A percentile compares a stretch with the other conserved stretches of the same genome.
Conservation (phyloP, 257 asterid genomes). For the Nicotiana benthamiana region DNA sequence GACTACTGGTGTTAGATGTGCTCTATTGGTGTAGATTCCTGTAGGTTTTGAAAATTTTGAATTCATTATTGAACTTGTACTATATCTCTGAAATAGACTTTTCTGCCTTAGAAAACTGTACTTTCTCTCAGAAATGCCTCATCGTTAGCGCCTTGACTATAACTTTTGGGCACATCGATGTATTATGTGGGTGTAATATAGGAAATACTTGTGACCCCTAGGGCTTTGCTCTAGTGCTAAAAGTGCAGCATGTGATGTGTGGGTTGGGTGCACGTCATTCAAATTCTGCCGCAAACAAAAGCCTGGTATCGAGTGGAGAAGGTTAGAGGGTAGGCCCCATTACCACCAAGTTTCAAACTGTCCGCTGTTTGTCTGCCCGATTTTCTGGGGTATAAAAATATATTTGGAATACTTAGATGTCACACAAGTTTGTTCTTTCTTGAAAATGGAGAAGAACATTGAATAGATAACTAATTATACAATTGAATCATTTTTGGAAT, state of each 20-base stretch:
- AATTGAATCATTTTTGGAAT: too few species aligned
- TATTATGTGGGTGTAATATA: neutral
- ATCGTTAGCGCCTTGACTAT: neutral
- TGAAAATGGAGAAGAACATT: neutral
- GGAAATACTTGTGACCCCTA: neutral
- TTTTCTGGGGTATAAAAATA: too few species aligned
- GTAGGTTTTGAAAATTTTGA: neutral
- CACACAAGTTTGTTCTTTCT: neutral
- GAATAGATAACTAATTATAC: neutral
- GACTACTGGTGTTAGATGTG: neutral
- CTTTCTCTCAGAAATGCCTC: neutral
- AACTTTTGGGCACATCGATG: neutral
- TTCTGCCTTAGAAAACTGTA: neutral
- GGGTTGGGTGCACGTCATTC: too few species aligned
- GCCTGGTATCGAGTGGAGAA: too few species aligned
- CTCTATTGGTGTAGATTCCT: neutral
- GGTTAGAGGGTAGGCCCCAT: too few species aligned
- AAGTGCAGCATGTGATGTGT: too few species aligned
- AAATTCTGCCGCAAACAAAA: too few species aligned
- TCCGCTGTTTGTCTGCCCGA: too few species aligned
- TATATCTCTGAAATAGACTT: neutral
- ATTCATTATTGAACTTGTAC: neutral
- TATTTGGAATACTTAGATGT: neutral
- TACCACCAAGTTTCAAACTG: too few species aligned
- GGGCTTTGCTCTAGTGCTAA: too few species aligned